Evolutionary conservation across 495 filamentous ascomycete genomes (phyloP).

Genomic region (Penicillium cosmopolitanum): DNA sequence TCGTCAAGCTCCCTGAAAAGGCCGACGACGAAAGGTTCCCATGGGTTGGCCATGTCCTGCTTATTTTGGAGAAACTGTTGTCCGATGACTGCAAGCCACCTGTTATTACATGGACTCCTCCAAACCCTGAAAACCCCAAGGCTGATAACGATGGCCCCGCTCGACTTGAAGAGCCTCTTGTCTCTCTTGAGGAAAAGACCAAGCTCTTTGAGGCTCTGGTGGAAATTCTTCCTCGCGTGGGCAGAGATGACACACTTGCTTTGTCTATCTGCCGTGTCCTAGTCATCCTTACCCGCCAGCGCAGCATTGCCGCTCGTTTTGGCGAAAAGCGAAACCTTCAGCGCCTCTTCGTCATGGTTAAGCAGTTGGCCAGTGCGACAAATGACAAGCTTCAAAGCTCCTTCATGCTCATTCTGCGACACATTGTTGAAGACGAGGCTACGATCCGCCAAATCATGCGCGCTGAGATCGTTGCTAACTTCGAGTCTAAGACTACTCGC

Average conservation of each 20-base stretch:
- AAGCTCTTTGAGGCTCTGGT: constrained; percentile 74
- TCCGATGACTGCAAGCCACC: constrained; percentile 82
- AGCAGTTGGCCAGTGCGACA: constrained; percentile 78
- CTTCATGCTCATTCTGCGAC: constrained; percentile 86
- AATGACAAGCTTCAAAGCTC: constrained; percentile 76
- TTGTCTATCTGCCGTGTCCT: constrained; percentile 81
- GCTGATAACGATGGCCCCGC: constrained; percentile 55
- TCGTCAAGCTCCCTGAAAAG: constrained; percentile 74
- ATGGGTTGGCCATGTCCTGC: constrained; percentile 89
- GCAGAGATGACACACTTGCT: constrained; percentile 83
- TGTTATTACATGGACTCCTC: constrained; percentile 72
- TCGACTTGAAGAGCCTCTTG: constrained; percentile 61
- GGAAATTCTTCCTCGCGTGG: constrained; percentile 80
- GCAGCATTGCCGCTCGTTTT: constrained; percentile 72
- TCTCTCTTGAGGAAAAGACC: constrained; percentile 67
- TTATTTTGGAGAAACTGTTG: constrained; percentile 87
- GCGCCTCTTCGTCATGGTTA: constrained; percentile 90
- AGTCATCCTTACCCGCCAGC: constrained; percentile 85
- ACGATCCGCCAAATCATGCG: constrained; percentile 91
- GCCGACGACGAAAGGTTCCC: constrained; percentile 75
- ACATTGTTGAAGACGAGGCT: constrained; percentile 92
- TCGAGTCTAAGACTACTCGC: constrained; percentile 65
- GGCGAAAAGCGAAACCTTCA: constrained; percentile 88
- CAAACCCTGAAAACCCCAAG: constrained; percentile 56
- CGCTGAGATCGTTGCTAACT: constrained; percentile 79